Base-by-base conservation (phyloP, 768 basidiomycete genomes). In the Mycena metata region DNA sequence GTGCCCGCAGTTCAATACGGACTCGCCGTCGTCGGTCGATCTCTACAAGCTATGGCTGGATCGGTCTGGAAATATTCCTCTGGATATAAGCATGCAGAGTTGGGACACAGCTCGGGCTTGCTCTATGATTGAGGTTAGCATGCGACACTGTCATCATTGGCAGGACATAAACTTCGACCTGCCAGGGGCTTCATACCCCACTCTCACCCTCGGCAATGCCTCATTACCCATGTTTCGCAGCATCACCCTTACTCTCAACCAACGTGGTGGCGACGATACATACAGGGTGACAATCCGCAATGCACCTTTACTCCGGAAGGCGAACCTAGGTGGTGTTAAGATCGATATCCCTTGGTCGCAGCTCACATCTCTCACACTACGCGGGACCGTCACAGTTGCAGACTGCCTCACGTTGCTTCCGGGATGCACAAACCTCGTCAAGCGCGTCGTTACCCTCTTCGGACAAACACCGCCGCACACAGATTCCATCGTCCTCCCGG, bases 31-130 rank as follows among this genome's bases (percentile, higher is more conserved):
- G 2, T 49, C 66, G 0, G 41, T 52, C 9, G 59, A 67, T 35
- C 21, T 60, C 24, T 35, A 61, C 1, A n/a, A 47, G 3, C 23
- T 67, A 12, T 67, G 66, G 66, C 17, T 67, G 1, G 60, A 24
- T 2, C 58, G 66, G 7, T 12, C 52, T 2, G 59, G 66, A 35
- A 19, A 17, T 23, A 11, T 56, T 9, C 66, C 66, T 15, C 13
- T 60, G 19, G 5, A 46, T 8, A 16, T 24, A 24, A 12, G 21
- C 8, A 1, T 67, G 1, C 36, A 47, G 13, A 41, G 59, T 24
- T 9, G 24, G 19, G 35, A 41, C 13, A 42, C 21, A 3, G 33
- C 45, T 15, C 30, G 24, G 12, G 46, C 59, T 12, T 33, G 2
- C 16, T 12, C 58, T 12, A 30, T 67, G 8, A 24, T 67, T 33